Base-by-base conservation (phyloP, 805 yeast species). In the Priceomyces medius region DNA sequence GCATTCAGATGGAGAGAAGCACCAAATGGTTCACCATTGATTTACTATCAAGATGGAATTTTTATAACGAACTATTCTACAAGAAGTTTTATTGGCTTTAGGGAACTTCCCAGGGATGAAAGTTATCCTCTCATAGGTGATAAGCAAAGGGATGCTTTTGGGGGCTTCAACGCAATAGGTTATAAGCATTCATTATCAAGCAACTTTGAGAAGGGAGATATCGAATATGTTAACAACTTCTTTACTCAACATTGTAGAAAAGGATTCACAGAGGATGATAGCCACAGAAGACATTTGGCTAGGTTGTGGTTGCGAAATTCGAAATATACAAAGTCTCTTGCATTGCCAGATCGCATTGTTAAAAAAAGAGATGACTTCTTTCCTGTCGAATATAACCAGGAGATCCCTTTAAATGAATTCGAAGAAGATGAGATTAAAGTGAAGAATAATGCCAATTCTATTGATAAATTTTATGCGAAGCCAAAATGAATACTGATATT, bases 291-390 rank as follows among this genome's bases (percentile, higher is more conserved):
- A 34, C 48, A 44, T 27, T 33, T 44, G 21, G 48, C 38, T 4
- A 33, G 48, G 19, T 38, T 44, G 27, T 44, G 48, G 48, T 43
- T 44, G 18, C 20, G 48, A 13, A 41, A 44, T 37, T 44, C 48
- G 14, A 44, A 44, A 35, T 44, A 37, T 20, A 38, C 45, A 14
- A 12, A 38, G 16, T 19, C 33, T 14, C 14, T 41, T n/a, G 21
- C 23, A 14, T 38, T 37, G 16, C 48, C 48, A 12, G 24, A 37
- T 13, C 13, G 39, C 5, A n/a, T 44, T 9, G 14, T 16, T 10
- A 31, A 37, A 13, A 37, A 38, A 28, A 41, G 38, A 14, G 37
- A 23, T 16, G 37, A 37, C 4, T 38, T 35, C 10, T 44, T 44
- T 20, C 48, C 48, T 7, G 36, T 14, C 8, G 20, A 33, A n/a